Evolutionary conservation across 2,329 filamentous ascomycete species (phyloP).

Genomic region (Fusarium falciforme): DNA sequence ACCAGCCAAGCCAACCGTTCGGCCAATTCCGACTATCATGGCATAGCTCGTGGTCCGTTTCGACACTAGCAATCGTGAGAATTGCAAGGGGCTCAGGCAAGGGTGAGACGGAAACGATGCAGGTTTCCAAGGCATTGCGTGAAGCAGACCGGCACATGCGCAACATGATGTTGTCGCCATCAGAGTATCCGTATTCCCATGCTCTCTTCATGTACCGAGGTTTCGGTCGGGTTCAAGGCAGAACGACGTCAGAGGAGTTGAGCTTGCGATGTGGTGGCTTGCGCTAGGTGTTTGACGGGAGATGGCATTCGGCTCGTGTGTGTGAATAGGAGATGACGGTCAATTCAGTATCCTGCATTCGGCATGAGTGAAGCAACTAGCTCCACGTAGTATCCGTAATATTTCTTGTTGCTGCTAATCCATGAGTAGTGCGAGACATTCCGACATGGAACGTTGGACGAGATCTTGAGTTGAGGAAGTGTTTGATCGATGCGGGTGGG

Average conservation of each 20-base stretch:
- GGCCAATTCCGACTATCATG: constrained; percentile 20
- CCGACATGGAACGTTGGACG: background rate
- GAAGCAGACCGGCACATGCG: constrained; percentile 5
- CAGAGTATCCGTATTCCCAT: constrained; percentile 20
- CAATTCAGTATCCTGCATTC: background rate
- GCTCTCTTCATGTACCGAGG: constrained; percentile 8
- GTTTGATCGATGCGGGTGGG: constrained; percentile 5
- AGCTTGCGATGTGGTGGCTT: constrained; percentile 17
- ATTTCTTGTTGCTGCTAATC: background rate
- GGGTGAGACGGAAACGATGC: constrained; percentile 2
- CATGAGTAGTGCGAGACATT: background rate
- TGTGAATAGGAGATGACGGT: background rate
- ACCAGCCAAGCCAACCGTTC: constrained; percentile 23
- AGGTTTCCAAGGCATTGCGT: constrained; percentile 30
- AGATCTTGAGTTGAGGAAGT: constrained; percentile 8
- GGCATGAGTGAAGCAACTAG: background rate
- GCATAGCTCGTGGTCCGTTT: background rate
- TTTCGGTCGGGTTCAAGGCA: background rate
- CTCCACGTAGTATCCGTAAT: background rate
- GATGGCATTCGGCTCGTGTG: background rate
- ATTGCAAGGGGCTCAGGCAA: constrained; percentile 23
- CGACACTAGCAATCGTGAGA: constrained; percentile 7
- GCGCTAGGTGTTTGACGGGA: constrained; percentile 1
- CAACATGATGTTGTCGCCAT: constrained; percentile 29
- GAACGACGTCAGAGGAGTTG: constrained; percentile 19